Evolutionary conservation across 495 filamentous ascomycete species (phyloP).

Genomic region (Talaromyces proteolyticus): DNA sequence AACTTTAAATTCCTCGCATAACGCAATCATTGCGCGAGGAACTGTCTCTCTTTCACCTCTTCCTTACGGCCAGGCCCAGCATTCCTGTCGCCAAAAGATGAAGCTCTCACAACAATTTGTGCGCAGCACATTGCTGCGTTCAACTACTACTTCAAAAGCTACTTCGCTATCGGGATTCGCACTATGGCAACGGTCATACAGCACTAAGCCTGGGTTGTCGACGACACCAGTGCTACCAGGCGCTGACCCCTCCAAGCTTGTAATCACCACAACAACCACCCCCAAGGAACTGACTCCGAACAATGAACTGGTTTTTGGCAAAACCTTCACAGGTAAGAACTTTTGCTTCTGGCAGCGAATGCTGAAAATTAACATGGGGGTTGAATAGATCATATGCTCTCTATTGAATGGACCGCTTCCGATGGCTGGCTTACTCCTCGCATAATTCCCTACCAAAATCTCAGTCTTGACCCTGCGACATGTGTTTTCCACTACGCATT

Average conservation of each 20-base stretch:
- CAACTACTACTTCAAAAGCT: slow-evolving; percentile 4
- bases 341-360: neutral
- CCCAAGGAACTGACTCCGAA: slow-evolving; percentile 69
- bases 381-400: slow-evolving; percentile 86
- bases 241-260: slow-evolving; percentile 71
- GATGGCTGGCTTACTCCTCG: slow-evolving; percentile 74
- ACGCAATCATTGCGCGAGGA: neutral
- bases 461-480: slow-evolving; percentile 89
- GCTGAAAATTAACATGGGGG: neutral
- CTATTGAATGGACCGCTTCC: slow-evolving; percentile 82
- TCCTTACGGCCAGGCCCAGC: neutral
- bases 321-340: slow-evolving; percentile 72
- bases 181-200: slow-evolving; percentile 48
- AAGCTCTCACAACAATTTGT: slow-evolving; percentile 35
- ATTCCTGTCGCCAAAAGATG: slow-evolving; percentile 18
- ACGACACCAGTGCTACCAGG: slow-evolving; percentile 48
- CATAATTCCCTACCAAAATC: slow-evolving; percentile 93
- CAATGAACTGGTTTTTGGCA: slow-evolving; percentile 80
- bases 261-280: slow-evolving; percentile 63
- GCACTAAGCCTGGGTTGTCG: slow-evolving; percentile 51
- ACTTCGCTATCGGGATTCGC: slow-evolving; percentile 17
- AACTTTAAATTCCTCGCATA: neutral
- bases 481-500: slow-evolving; percentile 99
- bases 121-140: slow-evolving; percentile 25
- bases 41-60: no score